Evolutionary conservation across 305 asterid genomes (phyloP).

Genomic region (Fraxinus platypoda): DNA sequence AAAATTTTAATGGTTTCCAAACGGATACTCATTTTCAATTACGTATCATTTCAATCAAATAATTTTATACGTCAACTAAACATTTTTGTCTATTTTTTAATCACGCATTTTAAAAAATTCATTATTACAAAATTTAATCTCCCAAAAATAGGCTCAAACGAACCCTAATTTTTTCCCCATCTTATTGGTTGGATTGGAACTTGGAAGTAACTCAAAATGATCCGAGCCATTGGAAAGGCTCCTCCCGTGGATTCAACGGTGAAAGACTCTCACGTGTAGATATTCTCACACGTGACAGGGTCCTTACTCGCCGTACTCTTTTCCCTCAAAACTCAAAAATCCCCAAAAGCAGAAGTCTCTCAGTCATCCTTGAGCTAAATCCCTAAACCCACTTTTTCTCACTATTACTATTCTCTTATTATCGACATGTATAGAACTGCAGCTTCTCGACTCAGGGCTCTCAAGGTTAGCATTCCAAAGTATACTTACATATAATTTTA

Average conservation of each 20-base stretch:
- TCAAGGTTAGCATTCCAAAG: constrained; percentile 48
- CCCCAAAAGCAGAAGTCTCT: background rate
- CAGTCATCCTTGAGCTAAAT: background rate
- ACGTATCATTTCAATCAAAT: too few relatives aligned
- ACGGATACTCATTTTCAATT: too few relatives aligned
- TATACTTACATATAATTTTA: background rate
- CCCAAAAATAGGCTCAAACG: too few relatives aligned
- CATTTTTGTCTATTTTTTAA: too few relatives aligned
- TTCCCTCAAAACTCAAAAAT: background rate
- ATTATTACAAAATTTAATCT: too few relatives aligned
- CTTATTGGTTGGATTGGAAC: background rate
- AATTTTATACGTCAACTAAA: too few relatives aligned
- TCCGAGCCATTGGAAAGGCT: background rate
- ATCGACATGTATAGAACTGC: constrained; percentile 62
- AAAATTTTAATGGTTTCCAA: too few relatives aligned
- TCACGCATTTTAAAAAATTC: too few relatives aligned
- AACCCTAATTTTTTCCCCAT: too few relatives aligned
- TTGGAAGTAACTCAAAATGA: background rate
- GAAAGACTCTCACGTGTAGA: background rate
- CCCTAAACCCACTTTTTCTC: background rate
- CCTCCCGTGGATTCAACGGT: background rate
- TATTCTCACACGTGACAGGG: background rate
- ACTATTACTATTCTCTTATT: background rate
- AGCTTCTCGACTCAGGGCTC: constrained; percentile 60
- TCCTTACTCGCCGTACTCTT: background rate